Evolutionary conservation across 2,329 filamentous ascomycete genomes (phyloP).

Genomic region (Nothopassalora personata): DNA sequence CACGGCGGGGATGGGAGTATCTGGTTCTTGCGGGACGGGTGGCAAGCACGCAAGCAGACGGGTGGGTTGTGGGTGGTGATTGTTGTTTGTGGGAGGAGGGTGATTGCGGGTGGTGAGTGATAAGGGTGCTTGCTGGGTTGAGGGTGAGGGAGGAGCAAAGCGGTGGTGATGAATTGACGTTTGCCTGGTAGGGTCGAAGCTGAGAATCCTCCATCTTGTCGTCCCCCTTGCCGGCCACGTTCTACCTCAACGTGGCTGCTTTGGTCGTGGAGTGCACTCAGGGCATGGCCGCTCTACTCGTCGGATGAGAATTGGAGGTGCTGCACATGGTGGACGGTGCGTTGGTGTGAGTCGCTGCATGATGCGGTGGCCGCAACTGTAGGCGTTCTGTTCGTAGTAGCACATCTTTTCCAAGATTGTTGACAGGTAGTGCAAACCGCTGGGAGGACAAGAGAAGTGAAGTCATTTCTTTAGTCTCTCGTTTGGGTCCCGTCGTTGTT

Average conservation of each 20-base stretch:
- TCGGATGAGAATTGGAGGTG: background rate
- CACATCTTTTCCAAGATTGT: background rate
- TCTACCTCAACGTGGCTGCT: background rate
- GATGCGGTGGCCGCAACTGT: background rate
- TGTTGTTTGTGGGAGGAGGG: background rate
- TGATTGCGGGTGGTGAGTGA: background rate
- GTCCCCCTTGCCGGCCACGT: background rate
- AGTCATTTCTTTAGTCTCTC: background rate
- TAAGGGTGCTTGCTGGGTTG: background rate
- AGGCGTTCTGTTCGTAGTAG: slow-evolving; percentile 1
- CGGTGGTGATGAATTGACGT: background rate
- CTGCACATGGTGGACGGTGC: background rate
- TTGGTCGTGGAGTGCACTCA: background rate
- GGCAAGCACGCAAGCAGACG: background rate
- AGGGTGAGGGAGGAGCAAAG: background rate
- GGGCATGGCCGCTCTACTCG: background rate
- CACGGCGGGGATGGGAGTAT: no score
- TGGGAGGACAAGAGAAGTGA: background rate
- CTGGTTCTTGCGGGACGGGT: background rate
- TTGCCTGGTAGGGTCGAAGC: background rate
- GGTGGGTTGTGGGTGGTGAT: background rate
- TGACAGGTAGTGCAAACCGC: background rate
- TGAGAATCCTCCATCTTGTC: background rate
- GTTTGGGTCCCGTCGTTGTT: background rate
- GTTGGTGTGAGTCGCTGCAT: background rate